These are phyloP conservation scores for Cadophora luteo-olivacea DNA, from an alignment of 2,329 filamentous ascomycete genomes.

Conservation along the genomic window DNA sequence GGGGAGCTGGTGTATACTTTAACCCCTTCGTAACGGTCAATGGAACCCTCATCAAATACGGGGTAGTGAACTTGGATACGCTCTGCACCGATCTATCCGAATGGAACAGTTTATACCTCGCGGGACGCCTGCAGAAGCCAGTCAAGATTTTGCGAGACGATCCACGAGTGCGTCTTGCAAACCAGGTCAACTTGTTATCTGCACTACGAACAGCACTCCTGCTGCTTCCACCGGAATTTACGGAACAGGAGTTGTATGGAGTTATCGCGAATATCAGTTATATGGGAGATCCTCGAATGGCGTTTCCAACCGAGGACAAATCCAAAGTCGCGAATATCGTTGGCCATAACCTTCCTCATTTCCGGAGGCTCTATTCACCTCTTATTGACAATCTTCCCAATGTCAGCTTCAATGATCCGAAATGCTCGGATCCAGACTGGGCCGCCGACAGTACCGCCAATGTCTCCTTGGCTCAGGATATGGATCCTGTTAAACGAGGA, in stretches of 20 bases:
- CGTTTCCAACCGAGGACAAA: conserved; percentile 86
- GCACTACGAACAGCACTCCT: conserved; percentile 89
- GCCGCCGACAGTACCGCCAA: conserved; percentile 68
- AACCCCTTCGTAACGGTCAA: conserved; percentile 95
- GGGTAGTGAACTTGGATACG: conserved; percentile 92
- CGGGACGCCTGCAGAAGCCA: conserved; percentile 93
- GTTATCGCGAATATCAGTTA: conserved; percentile 94
- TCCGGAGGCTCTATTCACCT: conserved; percentile 88
- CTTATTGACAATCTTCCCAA: conserved; percentile 92
- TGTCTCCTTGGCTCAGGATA: conserved; percentile 80
- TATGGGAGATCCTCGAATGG: conserved; percentile 95
- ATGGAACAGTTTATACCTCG: conserved; percentile 96
- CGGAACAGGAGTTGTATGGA: conserved; percentile 85
- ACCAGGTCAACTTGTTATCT: conserved; percentile 93
- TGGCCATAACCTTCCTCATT: conserved; percentile 86
- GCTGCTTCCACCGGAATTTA: conserved; percentile 83
- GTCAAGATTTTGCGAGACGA: conserved; percentile 98
- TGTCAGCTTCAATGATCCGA: conserved; percentile 74
- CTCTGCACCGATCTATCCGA: conserved; percentile 84
- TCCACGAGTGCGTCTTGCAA: conserved; percentile 87
- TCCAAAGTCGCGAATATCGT: conserved; percentile 96
- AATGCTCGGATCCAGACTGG: conserved; percentile 65
- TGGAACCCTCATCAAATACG: conserved; percentile 96
- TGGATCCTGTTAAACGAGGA: conserved; percentile 87
- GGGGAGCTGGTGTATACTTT: conserved; percentile 96